A percentile compares a stretch with the other conserved stretches of the same genome.
Conservation (phyloP, 163 green algal species). For the Scenedesmus sp. region DNA sequence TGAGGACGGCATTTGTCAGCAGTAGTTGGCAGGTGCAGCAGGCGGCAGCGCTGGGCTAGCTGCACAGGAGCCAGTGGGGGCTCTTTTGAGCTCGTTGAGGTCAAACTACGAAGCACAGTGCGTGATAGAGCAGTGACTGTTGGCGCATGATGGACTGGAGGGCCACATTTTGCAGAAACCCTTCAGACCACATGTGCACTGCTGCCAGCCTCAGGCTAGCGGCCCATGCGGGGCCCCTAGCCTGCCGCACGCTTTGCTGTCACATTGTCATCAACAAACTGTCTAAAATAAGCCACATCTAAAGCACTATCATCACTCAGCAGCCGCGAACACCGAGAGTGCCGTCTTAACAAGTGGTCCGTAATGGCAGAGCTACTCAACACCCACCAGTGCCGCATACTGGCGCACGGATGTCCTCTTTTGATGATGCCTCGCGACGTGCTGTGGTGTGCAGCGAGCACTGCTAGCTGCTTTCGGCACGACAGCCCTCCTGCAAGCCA, state of each 20-base stretch:
- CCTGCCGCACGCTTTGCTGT: not conserved
- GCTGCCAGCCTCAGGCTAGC: not conserved
- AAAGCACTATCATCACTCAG: not conserved
- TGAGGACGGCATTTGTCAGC: not conserved
- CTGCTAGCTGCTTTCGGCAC: not conserved
- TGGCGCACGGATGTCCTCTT: not conserved
- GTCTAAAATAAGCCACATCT: not conserved
- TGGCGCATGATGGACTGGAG: not conserved
- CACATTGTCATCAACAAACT: not conserved
- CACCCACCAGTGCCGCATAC: not conserved
- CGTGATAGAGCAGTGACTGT: not conserved
- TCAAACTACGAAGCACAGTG: not conserved
- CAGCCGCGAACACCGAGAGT: not conserved
- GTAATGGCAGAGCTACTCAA: not conserved
- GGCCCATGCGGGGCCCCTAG: not conserved
- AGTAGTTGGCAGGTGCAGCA: not conserved
- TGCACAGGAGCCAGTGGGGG: not conserved
- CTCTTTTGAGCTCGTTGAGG: not conserved
- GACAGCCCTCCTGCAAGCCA: constrained; percentile 1
- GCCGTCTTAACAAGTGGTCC: not conserved
- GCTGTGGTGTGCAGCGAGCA: not conserved
- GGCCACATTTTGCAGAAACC: not conserved
- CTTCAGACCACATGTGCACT: not conserved
- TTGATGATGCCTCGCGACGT: not conserved
- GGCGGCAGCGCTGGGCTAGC: not conserved